Evolutionary conservation across 371 early-diverging fungal genomes (phyloP).

Genomic region (Blakeslea trispora): DNA sequence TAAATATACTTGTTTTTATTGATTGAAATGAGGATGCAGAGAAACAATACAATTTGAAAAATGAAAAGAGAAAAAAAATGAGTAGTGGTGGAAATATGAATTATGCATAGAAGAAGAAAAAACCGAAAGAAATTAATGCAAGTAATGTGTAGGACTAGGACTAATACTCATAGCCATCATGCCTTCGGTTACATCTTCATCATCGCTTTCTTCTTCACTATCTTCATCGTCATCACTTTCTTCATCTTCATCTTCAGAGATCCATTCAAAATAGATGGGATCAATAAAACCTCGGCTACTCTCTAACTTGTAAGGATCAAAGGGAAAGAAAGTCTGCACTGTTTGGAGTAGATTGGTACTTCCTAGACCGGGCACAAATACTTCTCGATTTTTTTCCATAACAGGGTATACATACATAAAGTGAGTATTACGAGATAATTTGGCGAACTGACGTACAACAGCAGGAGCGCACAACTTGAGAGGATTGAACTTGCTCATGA

Average conservation of each 20-base stretch:
- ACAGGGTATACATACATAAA: constrained; percentile 88
- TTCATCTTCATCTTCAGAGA: constrained; percentile 55
- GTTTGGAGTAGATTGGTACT: constrained; percentile 30
- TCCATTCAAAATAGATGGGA: constrained; percentile 72
- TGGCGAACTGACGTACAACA: constrained; percentile 88
- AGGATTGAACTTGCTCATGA: constrained; percentile 84
- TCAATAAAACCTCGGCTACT: constrained; percentile 64
- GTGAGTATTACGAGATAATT: constrained; percentile 72
- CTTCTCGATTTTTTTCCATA: constrained; percentile 66
- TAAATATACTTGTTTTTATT: not conserved
- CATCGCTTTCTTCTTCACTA: constrained; percentile 39
- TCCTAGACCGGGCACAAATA: constrained; percentile 41
- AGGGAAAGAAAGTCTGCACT: constrained; percentile 92
- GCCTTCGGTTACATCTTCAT: constrained; percentile 50
- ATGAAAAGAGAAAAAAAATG: not conserved
- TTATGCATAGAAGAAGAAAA: not conserved
- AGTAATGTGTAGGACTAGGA: constrained; percentile 50
- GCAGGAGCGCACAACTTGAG: constrained; percentile 77
- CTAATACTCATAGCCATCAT: constrained; percentile 66
- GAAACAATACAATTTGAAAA: not conserved
- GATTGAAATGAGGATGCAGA: constrained; percentile 3
- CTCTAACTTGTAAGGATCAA: constrained; percentile 87
- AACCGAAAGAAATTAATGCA: constrained; percentile 15
- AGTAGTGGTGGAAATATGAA: not conserved
- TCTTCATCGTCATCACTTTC: constrained; percentile 40